A percentile compares a stretch with the other conserved stretches of the same genome.
Evolutionary conservation across 495 filamentous ascomycete species (phyloP).

Genomic region (Staphylotrichum tortipilum): DNA sequence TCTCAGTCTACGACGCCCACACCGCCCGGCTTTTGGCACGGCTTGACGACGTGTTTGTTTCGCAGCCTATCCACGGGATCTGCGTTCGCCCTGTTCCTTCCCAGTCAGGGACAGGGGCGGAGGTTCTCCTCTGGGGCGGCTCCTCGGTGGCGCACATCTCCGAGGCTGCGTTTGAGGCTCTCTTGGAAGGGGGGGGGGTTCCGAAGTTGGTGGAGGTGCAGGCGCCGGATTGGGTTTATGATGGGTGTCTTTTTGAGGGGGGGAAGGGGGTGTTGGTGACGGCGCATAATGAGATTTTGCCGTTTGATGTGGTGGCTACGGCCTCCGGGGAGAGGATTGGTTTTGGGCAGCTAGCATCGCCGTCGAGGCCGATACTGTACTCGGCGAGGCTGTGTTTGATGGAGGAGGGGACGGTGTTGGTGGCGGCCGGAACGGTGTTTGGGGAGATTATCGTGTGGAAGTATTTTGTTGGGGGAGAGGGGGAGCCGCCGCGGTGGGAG

Average conservation of each 20-base stretch:
- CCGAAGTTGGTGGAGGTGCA: constrained; percentile 11
- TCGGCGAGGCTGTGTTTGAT: constrained; percentile 63
- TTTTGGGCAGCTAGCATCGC: constrained; percentile 47
- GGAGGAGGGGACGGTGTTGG: constrained; percentile 50
- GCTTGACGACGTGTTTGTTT: constrained; percentile 47
- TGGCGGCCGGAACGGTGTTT: constrained; percentile 86
- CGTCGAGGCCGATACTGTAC: constrained; percentile 79
- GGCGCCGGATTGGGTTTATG: constrained; percentile 76
- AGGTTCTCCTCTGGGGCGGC: constrained; percentile 51
- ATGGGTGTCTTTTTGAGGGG: constrained; percentile 55
- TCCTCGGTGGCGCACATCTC: constrained; percentile 27
- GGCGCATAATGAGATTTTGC: constrained; percentile 69
- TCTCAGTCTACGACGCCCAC: constrained; percentile 51
- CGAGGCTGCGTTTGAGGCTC: constrained; percentile 10
- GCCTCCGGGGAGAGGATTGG: too few relatives aligned
- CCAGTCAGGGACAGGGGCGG: not conserved
- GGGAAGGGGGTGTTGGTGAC: constrained; percentile 61
- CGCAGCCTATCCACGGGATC: constrained; percentile 65
- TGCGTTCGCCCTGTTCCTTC: constrained; percentile 21
- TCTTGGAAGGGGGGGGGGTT: constrained; percentile 12
- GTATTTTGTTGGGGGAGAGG: constrained; percentile 32
- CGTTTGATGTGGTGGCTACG: too few relatives aligned
- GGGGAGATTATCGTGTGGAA: constrained; percentile 91
- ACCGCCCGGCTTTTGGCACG: constrained; percentile 29
- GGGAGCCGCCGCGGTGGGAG: constrained; percentile 6